phyloP scores from a whole-genome alignment of 495 filamentous ascomycete species.

The Neurospora sp. region DNA sequence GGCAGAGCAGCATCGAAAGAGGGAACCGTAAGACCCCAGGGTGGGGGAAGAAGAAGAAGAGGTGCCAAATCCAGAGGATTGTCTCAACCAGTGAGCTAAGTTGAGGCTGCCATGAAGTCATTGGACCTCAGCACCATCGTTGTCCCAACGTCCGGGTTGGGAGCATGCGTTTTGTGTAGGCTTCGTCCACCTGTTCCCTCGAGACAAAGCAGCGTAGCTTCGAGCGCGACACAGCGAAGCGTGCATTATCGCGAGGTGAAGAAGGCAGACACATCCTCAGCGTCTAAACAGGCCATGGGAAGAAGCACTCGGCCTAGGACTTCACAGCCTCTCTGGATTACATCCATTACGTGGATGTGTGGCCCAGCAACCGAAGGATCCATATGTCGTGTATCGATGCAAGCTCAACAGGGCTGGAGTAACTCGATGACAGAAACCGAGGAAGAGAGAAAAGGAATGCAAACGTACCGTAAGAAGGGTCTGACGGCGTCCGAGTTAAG shows the following conservation, averaged over 20 bases:
- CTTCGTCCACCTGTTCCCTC: background rate
- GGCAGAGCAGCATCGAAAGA: constrained; percentile 12
- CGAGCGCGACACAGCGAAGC: background rate
- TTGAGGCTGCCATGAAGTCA: constrained; percentile 8
- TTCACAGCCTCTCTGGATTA: background rate
- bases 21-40: background rate
- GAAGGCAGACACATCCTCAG: background rate
- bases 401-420: constrained; percentile 9
- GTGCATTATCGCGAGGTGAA: background rate
- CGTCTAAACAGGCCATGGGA: background rate
- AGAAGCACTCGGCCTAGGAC: background rate
- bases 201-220: background rate
- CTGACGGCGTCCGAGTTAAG: constrained; percentile 1
- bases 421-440: constrained; percentile 1
- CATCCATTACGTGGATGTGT: constrained; percentile 6
- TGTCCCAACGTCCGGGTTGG: background rate
- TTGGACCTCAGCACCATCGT: background rate
- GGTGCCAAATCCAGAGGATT: background rate
- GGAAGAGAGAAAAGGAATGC: constrained; percentile 8
- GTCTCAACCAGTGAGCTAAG: background rate
- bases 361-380: background rate
- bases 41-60: constrained; percentile 2
- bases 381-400: constrained; percentile 14
- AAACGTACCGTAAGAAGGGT: constrained; percentile 15
- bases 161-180: background rate